Base-by-base conservation (phyloP, 1,284 basidiomycete genomes). In the Boletellus deceptivus region DNA sequence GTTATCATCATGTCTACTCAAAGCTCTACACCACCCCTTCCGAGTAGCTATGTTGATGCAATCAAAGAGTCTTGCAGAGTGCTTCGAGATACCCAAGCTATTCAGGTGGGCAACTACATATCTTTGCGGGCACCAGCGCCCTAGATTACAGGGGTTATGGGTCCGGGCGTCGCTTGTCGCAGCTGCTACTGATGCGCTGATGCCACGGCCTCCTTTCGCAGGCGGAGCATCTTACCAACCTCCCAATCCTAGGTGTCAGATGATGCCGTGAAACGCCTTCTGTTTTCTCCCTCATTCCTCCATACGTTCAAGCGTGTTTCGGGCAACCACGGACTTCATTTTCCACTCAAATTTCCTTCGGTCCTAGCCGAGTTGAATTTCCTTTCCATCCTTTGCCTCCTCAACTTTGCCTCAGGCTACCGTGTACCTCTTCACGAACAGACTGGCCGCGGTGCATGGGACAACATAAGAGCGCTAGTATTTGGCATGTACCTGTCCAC, bases 351-450 rank as follows among this genome's bases (percentile, higher is more conserved):
- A 7, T 93, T 92, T 61, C 74, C 86, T 35, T 84, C 85, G 0
- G 66, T 75, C 27, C 68, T 83, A 20, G 77, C 84, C 36, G 87
- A 93, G 67, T 72, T 92, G 55, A 91, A 91, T 68, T 72, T 91
- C 38, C 70, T 91, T 31, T 81, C 83, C 31, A 68, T 88, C 6
- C 77, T 93, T 35, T 82, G 84, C 2, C 74, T 93, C 8, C 75
- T 93, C 31, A 92, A 92, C 65, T 89, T 92, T 64, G 87, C 78
- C 8, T 89, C 87, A 1, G 88, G 88, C 29, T 93, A 89, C 65
- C 83, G 89, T 25, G 72, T 77, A 6, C 80, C 84, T 2, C 75
- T 93, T 35, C 89, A 90, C 64, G 67, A 71, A 25, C 78, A 81
- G 49, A 83, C 84, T 8, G 80, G 83, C 14, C 79, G 87, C 34